Percentiles rank a stretch among this genome's conserved stretches.
phyloP scores from a whole-genome alignment of 345 rosid species.

The Corchorus olitorius region DNA sequence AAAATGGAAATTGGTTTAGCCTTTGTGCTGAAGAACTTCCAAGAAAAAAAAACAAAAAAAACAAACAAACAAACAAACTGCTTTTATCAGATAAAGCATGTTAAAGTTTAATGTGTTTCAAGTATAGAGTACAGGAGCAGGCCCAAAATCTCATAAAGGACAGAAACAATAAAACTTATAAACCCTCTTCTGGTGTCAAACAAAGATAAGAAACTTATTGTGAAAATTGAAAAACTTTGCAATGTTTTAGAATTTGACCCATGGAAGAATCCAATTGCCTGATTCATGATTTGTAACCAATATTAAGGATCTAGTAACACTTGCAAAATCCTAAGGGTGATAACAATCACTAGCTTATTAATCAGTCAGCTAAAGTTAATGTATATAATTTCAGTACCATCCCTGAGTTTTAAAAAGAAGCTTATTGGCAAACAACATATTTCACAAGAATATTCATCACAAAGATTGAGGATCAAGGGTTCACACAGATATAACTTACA shows the following conservation, averaged over 20 bases:
- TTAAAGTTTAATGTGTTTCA: neutral
- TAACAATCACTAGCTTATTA: neutral
- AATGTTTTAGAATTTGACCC: neutral
- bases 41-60: neutral
- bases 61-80: no score
- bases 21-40: neutral
- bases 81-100: neutral
- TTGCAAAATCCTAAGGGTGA: neutral
- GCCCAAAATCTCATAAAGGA: neutral
- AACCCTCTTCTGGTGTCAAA: neutral
- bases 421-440: neutral
- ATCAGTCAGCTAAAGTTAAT: neutral
- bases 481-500: neutral
- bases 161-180: neutral
- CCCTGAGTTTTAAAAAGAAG: neutral
- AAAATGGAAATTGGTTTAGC: neutral
- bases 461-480: neutral
- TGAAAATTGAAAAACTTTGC: neutral
- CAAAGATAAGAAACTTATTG: neutral
- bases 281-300: neutral
- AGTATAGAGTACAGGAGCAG: neutral
- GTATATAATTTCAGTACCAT: neutral
- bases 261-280: neutral
- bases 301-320: neutral
- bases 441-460: neutral